Evolutionary conservation across 768 basidiomycete species (phyloP).

Genomic region (Tulasnella sp.): DNA sequence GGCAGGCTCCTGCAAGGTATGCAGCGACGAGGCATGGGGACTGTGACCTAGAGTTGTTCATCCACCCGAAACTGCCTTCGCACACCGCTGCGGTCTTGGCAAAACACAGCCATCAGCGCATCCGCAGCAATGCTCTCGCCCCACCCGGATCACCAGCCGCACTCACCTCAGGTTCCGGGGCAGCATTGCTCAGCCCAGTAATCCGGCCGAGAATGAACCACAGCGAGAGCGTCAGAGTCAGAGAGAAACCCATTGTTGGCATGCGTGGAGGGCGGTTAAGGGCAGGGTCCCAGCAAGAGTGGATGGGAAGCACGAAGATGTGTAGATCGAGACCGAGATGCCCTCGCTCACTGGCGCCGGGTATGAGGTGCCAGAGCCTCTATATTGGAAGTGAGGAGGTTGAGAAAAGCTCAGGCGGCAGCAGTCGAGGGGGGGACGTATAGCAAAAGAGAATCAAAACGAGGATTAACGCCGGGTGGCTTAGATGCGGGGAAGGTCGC

Average conservation of each 20-base stretch:
- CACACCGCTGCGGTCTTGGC: constrained; percentile 6
- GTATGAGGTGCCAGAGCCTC: not conserved
- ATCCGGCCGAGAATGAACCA: not conserved
- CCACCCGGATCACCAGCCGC: not conserved
- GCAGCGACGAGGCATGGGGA: constrained; percentile 11
- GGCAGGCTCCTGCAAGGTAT: constrained; percentile 21
- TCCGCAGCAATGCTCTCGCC: not conserved
- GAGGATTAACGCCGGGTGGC: too few relatives aligned
- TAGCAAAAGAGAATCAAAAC: too few relatives aligned
- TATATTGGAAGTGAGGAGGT: not conserved
- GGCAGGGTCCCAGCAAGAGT: not conserved
- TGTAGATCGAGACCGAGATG: not conserved
- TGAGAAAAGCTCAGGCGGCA: not conserved
- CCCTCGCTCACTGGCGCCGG: not conserved
- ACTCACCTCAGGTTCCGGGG: not conserved
- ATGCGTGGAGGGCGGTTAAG: not conserved
- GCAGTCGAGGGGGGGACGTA: too few relatives aligned
- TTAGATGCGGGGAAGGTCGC: too few relatives aligned
- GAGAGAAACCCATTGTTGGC: not conserved
- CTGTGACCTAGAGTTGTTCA: constrained; percentile 10
- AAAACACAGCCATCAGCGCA: not conserved
- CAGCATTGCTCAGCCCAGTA: not conserved
- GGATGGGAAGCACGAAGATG: not conserved
- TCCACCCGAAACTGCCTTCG: constrained; percentile 1
- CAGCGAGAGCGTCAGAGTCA: not conserved